phyloP scores from a whole-genome alignment of 768 basidiomycete genomes.

The Crucibulum laeve region DNA sequence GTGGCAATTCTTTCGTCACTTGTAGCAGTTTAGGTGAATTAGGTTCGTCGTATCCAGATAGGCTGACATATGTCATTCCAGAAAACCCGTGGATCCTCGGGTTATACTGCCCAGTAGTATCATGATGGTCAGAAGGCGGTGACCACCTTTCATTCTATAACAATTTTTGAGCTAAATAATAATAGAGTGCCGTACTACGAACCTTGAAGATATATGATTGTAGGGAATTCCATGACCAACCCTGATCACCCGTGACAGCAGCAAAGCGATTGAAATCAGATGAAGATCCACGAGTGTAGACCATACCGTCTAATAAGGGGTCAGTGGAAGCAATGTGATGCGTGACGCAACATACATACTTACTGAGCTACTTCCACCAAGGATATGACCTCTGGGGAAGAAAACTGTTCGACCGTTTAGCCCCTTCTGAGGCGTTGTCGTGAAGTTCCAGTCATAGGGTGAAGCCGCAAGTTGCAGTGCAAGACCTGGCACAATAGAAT shows the following conservation, averaged over 20 bases:
- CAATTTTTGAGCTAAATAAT: neutral
- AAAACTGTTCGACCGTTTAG: constrained; percentile 17
- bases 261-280: constrained; percentile 24
- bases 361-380: constrained; percentile 26
- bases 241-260: constrained; percentile 17
- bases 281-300: constrained; percentile 23
- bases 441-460: constrained; percentile 27
- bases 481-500: constrained; percentile 12
- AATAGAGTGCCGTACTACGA: constrained; percentile 1
- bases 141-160: constrained; percentile 20
- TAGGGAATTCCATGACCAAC: constrained; percentile 27
- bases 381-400: constrained; percentile 21
- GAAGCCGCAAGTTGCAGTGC: constrained; percentile 6
- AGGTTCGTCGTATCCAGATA: constrained; percentile 18
- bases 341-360: constrained; percentile 14
- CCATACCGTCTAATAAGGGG: constrained; percentile 19
- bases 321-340: neutral
- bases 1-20: constrained; percentile 25
- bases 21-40: constrained; percentile 28
- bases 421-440: constrained; percentile 20
- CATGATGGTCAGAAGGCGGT: constrained; percentile 23
- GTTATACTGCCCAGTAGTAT: constrained; percentile 25
- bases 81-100: constrained; percentile 23
- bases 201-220: constrained; percentile 22
- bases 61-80: constrained; percentile 22